Evolutionary conservation across 805 yeast genomes (phyloP), one percentile per base, ranked within the genome.

Genomic region (Saccharomycopsis schoenii): DNA sequence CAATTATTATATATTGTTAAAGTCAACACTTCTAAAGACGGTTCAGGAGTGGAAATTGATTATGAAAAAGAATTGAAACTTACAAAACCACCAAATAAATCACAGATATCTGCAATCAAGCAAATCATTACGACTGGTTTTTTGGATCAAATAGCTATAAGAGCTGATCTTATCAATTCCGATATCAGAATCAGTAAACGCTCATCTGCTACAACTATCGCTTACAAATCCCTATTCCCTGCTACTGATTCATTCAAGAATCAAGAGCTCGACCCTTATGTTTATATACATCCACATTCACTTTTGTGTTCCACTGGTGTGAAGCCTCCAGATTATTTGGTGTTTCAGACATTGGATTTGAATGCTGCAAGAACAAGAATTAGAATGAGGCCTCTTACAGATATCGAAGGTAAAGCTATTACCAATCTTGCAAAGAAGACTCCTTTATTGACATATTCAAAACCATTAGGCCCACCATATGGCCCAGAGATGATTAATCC

Each of bases 101-200:
- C 73, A 5, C 99, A 94, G 73, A 70, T 90, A 4, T 80, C 83
- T 59, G 87, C 94, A 0, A 72, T 94, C 64, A 92, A 90, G 68
- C 99, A 94, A 73, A 92, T 94, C 84, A 77, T 93, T 2, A 82
- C 97, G 5, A 86, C 97, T 0, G 99, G 98, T 0, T 94, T 88
- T 68, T 79, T 94, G 47, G 99, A 94, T 71, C 96, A 89, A 69
- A 80, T 93, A 24, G 96, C 96, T 1, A 81, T 89, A 15, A 78
- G 98, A 64, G 92, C 89, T 1, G 97, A 92, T 68, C 66, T 83
- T 39, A 73, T 84, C 6, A 83, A 88, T 19, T 76, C 84, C 1
- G 96, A 88, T 19, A 77, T 83, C 8, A 76, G 73, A 56, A 72
- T 86, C 2, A 75, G 86, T 1, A 86, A 86, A 63, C 84, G 80